phyloP scores from a whole-genome alignment of 2,329 filamentous ascomycete species.

The Fusarium sp. region DNA sequence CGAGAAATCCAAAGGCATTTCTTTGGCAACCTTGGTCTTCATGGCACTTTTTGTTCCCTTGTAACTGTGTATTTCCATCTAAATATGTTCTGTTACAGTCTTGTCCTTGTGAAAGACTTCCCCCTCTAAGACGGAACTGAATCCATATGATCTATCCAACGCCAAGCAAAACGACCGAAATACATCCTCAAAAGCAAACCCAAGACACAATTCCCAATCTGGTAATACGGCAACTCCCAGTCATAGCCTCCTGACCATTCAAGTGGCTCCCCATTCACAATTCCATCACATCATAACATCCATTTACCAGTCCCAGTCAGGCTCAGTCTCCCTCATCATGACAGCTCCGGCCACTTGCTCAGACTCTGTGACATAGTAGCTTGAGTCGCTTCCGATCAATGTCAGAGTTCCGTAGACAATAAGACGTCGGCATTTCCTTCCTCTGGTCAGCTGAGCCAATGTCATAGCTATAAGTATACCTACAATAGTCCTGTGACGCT shows the following conservation, averaged over 20 bases:
- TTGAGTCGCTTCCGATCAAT: slow-evolving; percentile 55
- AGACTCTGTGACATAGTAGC: slow-evolving; percentile 53
- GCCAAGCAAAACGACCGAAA: background rate
- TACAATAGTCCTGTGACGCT: slow-evolving; percentile 57
- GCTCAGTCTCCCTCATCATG: slow-evolving; percentile 52
- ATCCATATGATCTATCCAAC: background rate
- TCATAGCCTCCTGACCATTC: background rate
- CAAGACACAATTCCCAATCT: background rate
- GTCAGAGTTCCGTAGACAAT: slow-evolving; percentile 58
- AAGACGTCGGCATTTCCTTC: slow-evolving; percentile 53
- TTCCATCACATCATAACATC: background rate
- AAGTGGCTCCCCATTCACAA: background rate
- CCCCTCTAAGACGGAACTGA: background rate
- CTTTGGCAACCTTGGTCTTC: background rate
- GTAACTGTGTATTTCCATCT: background rate
- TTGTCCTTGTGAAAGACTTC: background rate
- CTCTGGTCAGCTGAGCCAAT: background rate
- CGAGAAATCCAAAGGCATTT: background rate
- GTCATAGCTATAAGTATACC: slow-evolving; percentile 12
- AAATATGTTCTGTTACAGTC: background rate
- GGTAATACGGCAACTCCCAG: background rate
- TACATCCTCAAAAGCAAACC: background rate
- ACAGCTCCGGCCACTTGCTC: slow-evolving; percentile 56
- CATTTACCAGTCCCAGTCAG: slow-evolving; percentile 51
- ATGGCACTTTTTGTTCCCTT: background rate